Percentiles rank a stretch among this genome's conserved stretches.
These are phyloP conservation scores for Hygrocybe coccinea DNA, from an alignment of 768 basidiomycete genomes.

Conservation along the genomic window DNA sequence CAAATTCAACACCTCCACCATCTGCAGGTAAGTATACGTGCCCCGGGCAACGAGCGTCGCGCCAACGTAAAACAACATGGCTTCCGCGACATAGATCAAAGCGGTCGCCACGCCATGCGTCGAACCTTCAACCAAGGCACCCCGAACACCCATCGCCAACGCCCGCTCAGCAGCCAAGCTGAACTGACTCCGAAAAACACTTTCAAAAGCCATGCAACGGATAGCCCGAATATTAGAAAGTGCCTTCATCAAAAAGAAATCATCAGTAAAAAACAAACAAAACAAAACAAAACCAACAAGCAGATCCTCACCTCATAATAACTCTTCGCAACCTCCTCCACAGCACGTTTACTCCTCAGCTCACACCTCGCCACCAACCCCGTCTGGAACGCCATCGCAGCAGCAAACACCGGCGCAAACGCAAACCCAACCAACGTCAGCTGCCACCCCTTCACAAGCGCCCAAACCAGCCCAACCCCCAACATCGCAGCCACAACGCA, in stretches of 20 bases:
- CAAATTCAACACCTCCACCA: constrained; percentile 86
- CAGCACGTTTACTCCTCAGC: constrained; percentile 70
- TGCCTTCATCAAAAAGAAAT: no score
- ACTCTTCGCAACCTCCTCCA: constrained; percentile 76
- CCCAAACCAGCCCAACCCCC: constrained; percentile 81
- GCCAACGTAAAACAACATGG: no score
- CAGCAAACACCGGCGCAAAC: constrained; percentile 77
- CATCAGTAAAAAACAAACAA: no score
- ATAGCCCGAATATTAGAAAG: no score
- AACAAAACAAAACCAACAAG: not conserved
- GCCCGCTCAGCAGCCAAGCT: constrained; percentile 57
- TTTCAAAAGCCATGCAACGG: constrained; percentile 79
- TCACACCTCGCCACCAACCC: constrained; percentile 68
- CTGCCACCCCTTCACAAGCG: constrained; percentile 84
- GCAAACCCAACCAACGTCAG: constrained; percentile 86
- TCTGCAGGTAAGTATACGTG: constrained; percentile 78
- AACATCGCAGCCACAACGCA: constrained; percentile 80
- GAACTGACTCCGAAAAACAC: constrained; percentile 66
- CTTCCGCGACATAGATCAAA: constrained; percentile 85
- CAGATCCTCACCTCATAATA: constrained; percentile 80
- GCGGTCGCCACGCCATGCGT: constrained; percentile 79
- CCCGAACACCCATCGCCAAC: constrained; percentile 59
- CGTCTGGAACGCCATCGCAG: constrained; percentile 70
- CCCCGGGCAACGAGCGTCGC: constrained; percentile 78
- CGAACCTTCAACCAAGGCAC: constrained; percentile 85